Evolutionary conservation across 768 basidiomycete genomes (phyloP), one percentile per base, ranked within the genome.

Genomic region (Leucosporidium creatinivorum): DNA sequence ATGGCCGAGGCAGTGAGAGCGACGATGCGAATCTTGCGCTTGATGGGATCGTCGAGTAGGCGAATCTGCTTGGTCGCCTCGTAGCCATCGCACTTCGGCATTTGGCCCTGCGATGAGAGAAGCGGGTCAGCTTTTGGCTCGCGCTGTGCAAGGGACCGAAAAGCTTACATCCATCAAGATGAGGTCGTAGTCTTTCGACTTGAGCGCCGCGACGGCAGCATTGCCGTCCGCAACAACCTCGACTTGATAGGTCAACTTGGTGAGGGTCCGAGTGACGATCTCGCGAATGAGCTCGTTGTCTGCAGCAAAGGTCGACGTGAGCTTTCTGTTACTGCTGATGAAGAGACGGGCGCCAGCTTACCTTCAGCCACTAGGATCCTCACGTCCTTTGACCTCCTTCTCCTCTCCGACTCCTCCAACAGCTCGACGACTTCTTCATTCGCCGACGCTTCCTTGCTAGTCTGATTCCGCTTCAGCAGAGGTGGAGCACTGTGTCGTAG

Each of bases 1-100:
- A 93, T 96, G 61, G 93, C 94, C 77, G 93, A 92, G 2, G 93
- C 94, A 0, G 94, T 97, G 51, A 99, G 81, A 1, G 94, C 94
- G 74, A 98, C 89, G 74, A 99, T 97, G 1, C 93, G 93, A 7
- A 86, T 91, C 1, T 50, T 26, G n/a, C 63, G 62, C 39, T 62
- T 47, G 15, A 25, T 26, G 4, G 67, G 59, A 19, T 66, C 36
- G 19, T n/a, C 1, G 10, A 54, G n/a, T 28, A 30, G 36, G 4
- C 69, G 63, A n/a, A 73, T 69, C 23, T 19, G 5, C n/a, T 54
- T 15, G 8, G 66, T 65, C 21, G 73, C 70, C 21, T 62, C 56
- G 66, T 64, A 69, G 26, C 68, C 72, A 58, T 73, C 72, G 18
- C 61, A 13, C 28, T 25, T 17, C 21, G 63, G 68, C 64, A 57